Evolutionary conservation across 129 eudicot genomes (phyloP), one percentile per base, ranked within the genome.

Genomic region (Ambrosia artemisiifolia): DNA sequence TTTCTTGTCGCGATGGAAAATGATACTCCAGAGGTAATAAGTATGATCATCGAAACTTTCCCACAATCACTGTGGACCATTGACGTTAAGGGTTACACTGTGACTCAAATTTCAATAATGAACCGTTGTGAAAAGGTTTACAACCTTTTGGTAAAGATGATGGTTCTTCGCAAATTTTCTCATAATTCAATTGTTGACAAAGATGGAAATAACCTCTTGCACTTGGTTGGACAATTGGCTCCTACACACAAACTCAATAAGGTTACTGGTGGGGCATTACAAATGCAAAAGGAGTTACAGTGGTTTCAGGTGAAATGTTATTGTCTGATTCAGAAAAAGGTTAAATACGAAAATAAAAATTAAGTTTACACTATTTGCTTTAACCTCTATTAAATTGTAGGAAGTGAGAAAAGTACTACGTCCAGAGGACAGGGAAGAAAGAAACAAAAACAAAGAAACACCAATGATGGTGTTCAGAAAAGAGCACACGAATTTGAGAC

Each of bases 201-300:
- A 8, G 6, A 42, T 5, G 40, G 44, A 11, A 74, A 74, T 33
- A 63, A 43, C 17, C 65, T 74, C 53, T 50, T 74, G 51, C 78
- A 74, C 53, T 74, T 74, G 63, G 71, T 51, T 48, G 78, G 50
- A 19, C 11, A 20, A 16, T 17, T 74, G 38, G 78, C 71, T 7
- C 78, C 78, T 32, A 32, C 30, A 10, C 40, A 74, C 63, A 74
- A 74, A 19, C 62, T 74, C 62, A 18, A 63, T 63, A 61, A 35
- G 40, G 64, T 74, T 49, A 19, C 78, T 6, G 78, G 78, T 55
- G 64, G 71, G 34, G 71, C 78, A 32, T 34, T 74, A 48, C 78
- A 74, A 18, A 74, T 74, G 78, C 71, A 74, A 16, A 36, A 38
- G 24, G 78, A 74, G 14, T 14, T 74, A 34, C 71, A 74, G 9